A percentile compares a stretch with the other conserved stretches of the same genome.
phyloP scores from a whole-genome alignment of 1,139 yeast species.

The Suzukiozyma palmioleophila region DNA sequence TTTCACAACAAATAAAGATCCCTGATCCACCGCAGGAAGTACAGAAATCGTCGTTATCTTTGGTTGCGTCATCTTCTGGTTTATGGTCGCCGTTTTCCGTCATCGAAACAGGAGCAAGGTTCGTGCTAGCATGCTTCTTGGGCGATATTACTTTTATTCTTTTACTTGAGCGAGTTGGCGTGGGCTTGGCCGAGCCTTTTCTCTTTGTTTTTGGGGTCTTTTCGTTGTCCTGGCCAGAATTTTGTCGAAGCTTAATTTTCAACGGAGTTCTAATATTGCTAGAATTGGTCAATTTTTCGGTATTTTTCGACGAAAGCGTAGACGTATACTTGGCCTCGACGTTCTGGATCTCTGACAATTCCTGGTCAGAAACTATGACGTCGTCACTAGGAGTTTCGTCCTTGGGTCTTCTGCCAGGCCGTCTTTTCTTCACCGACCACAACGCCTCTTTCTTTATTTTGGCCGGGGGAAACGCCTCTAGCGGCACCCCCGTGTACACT shows the following conservation, averaged over 20 bases:
- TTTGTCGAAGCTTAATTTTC: slow-evolving; percentile 6
- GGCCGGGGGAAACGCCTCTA: slow-evolving; percentile 57
- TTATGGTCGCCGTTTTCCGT: slow-evolving; percentile 5
- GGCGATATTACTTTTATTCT: slow-evolving; percentile 43
- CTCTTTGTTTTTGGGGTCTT: slow-evolving; percentile 11
- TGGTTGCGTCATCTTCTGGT: slow-evolving; percentile 20
- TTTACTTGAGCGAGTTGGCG: slow-evolving; percentile 20
- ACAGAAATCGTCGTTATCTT: slow-evolving; percentile 83
- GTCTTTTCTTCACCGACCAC: slow-evolving; percentile 32
- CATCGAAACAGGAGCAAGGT: slow-evolving; percentile 16
- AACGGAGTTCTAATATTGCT: slow-evolving; percentile 30
- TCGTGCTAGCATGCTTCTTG: slow-evolving; percentile 28
- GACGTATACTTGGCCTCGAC: slow-evolving; percentile 17
- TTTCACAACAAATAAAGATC: slow-evolving; percentile 85
- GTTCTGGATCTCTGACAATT: slow-evolving; percentile 2
- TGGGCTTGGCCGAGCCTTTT: slow-evolving; percentile 8
- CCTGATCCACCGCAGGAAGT: slow-evolving; percentile 87
- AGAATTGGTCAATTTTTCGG: slow-evolving; percentile 9
- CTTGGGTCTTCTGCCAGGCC: slow-evolving; percentile 7
- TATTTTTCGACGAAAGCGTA: slow-evolving; percentile 28
- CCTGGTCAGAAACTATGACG: slow-evolving; percentile 3
- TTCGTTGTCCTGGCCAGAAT: slow-evolving; percentile 11
- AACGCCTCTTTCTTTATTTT: slow-evolving; percentile 50
- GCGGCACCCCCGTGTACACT: slow-evolving; percentile 60
- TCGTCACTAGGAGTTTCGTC: slow-evolving; percentile 4